Base-by-base conservation (phyloP, 2,329 filamentous ascomycete genomes). In the Cadophora malorum region DNA sequence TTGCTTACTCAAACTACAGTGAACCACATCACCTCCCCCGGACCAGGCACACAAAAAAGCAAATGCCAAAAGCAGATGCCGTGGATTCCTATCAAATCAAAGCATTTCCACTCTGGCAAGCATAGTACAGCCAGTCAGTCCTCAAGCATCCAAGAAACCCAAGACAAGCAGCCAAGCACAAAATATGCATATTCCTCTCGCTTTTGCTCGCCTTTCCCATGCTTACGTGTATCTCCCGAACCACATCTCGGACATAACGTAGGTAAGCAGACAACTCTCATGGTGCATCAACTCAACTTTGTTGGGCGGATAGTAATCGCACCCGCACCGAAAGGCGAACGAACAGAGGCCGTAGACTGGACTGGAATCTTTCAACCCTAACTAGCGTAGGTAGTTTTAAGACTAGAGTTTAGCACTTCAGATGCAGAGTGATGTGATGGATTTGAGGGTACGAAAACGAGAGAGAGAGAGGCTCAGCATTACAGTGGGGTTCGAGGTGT, bases 141-240 rank as follows among this genome's bases (percentile, higher is more conserved):
- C 41, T 2, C 41, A 47, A 47, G 2, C 41, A 14, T 23, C 55
- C 55, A 38, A 59, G 35, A 21, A 9, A 5, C 14, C 35, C 35
- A 38, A 55, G 56, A 25, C 14, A 38, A 12, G 55, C 55, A 58
- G 33, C 33, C 56, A 59, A 59, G 56, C 21, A 45, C 38, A 41
- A 59, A 28, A 41, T 2, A 59, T 25, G 35, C 56, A 59, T 12
- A 28, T 16, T 16, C 38, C 35, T 58, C n/a, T 6, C 16, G n/a
- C 19, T 21, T 5, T 16, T 45, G 3, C 41, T 49, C 10, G 19
- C 45, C 45, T 23, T 41, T 19, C 19, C 19, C 35, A 16, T 45
- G 56, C n/a, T 59, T 25, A 59, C 56, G 35, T 59, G 19, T 21
- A n/a, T 21, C 19, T 21, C 4, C n/a, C 45, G 19, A 49, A 41